Evolutionary conservation across 306 rosid genomes (phyloP).

Genomic region (Castanospermum australe): DNA sequence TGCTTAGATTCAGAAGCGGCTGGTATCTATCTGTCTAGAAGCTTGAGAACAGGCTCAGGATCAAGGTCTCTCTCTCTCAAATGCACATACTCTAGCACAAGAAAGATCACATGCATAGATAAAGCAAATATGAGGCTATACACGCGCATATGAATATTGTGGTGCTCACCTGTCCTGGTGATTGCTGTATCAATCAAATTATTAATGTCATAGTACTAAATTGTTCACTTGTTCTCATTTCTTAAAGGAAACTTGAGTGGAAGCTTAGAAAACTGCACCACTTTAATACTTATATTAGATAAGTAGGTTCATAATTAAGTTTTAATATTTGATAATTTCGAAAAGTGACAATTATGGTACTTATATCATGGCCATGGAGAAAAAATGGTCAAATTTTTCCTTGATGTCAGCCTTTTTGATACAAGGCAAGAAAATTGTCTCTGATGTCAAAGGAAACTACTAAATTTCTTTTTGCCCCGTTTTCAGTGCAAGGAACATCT

Average conservation of each 20-base stretch:
- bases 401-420: neutral
- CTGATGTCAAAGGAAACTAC: neutral
- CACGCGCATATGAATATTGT: neutral
- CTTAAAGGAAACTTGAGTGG: neutral
- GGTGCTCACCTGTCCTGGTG: neutral
- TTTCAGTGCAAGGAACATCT: constrained; percentile 66
- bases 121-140: too few relatives aligned
- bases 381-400: neutral
- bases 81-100: neutral
- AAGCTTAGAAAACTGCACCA: constrained; percentile 12
- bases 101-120: neutral
- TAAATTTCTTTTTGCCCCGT: constrained; percentile 15
- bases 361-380: constrained; percentile 27
- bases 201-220: neutral
- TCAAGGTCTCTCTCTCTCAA: constrained; percentile 52
- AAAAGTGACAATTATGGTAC: neutral
- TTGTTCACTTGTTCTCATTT: neutral
- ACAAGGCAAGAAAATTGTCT: neutral
- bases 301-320: constrained; percentile 3
- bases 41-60: constrained; percentile 43
- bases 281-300: neutral
- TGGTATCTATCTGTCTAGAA: constrained; percentile 43
- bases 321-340: neutral
- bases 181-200: neutral
- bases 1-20: constrained; percentile 49